Base-by-base conservation (phyloP, 2,329 filamentous ascomycete species). In the Rosellinia necatrix region DNA sequence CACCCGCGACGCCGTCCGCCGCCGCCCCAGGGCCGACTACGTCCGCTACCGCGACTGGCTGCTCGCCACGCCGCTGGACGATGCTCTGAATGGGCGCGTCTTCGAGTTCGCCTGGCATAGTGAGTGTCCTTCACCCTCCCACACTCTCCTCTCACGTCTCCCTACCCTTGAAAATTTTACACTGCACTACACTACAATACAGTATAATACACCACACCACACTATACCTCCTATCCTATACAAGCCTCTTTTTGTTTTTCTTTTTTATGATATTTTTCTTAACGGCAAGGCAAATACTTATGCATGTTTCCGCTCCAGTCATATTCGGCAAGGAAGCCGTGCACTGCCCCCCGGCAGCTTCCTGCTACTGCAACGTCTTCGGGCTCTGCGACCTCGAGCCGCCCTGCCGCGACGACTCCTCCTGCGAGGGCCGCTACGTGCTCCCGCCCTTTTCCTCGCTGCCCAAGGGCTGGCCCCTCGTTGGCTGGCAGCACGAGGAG, bases 71-170 rank as follows among this genome's bases (percentile, higher is more conserved):
- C 70, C 77, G 4, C 68, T 84, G 47, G 75, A 75, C 4, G 83
- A 87, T 65, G 76, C 77, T 15, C 69, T 80, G 22, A 84, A 79
- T 24, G 85, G 85, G 2, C 74, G 85, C 19, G 78, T 87, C 2
- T 78, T 87, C 67, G 85, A 88, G 66, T 88, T 86, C 63, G 70
- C 85, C 15, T 89, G 85, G 85, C 86, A 88, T 68, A 77, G 84
- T 69, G 76, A 79, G 69, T 81, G 76, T 55, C 42, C 29, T 27
- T 38, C 24, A 4, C n/a, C 13, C 15, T 12, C 2, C 13, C 9
- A 9, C 4, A 37, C 13, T 4, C 12, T 15, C 32, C 30, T 46
- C 19, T 10, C 10, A 6, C 13, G 7, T 27, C 17, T 15, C 22
- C 22, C 6, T 22, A 7, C 7, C 15, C n/a, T 34, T 34, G 1